Base-by-base conservation (phyloP, 2,329 filamentous ascomycete species). In the Fusarium pseudonygamai region DNA sequence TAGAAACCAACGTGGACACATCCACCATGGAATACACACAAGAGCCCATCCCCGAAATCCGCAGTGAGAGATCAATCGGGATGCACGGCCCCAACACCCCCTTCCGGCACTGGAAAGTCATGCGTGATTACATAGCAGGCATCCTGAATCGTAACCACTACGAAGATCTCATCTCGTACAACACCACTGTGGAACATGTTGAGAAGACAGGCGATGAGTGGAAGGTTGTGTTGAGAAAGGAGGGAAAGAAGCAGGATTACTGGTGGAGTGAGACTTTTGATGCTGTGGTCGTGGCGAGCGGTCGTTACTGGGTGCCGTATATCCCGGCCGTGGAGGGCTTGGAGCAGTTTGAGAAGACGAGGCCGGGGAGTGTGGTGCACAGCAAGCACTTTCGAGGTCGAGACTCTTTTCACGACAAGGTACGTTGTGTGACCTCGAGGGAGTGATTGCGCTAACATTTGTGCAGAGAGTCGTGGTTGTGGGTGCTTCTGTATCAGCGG, bases 201-300 rank as follows among this genome's bases (percentile, higher is more conserved):
- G 85, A 89, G 37, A 88, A 89, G 73, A 75, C 83, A 1, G 82
- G 81, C 1, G 73, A 78, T 0, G 86, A 87, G 79, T 92, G 86
- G 89, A 83, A 83, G 45, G 73, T 91, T 6, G 87, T 85, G 3
- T 76, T 92, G 30, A 77, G 80, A 20, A 79, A 82, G 59, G 78
- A 80, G 7, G 81, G 81, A 7, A 72, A 78, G 4, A 68, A 79
- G 20, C 79, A 80, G 45, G 88, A 92, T 73, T 86, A 87, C 67
- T 92, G 90, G 89, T 91, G 90, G 90, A 81, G 80, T 0, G 90
- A 92, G 76, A 82, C 81, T 34, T 92, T 91, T 63, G 90, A 92
- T 73, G 89, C 88, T 1, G 84, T 92, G 1, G 82, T 91, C 2
- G 85, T 92, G 7, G 90, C 89, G 3, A 89, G 84, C 39, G 90